phyloP scores from a whole-genome alignment of 169 alveolate species.

The Pseudocohnilembus persalinus region DNA sequence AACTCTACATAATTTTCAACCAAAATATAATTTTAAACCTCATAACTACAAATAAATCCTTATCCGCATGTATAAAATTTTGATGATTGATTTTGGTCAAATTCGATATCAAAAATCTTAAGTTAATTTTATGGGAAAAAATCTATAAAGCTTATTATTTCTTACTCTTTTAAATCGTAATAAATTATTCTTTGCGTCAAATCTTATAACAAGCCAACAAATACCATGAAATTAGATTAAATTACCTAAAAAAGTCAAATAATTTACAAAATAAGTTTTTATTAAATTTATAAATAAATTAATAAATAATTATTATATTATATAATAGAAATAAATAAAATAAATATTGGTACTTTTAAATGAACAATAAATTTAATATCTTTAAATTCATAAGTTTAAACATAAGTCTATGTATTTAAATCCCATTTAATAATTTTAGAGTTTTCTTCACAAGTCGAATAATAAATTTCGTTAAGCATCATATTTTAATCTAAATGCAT shows the following conservation, averaged over 20 bases:
- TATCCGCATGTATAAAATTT: background rate
- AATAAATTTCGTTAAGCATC: background rate
- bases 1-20: background rate
- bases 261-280: too few relatives aligned
- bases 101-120: background rate
- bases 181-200: background rate
- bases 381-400: too few relatives aligned
- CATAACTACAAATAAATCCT: background rate
- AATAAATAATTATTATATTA: too few relatives aligned
- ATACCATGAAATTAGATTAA: background rate
- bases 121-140: background rate
- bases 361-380: too few relatives aligned
- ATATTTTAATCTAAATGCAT: background rate
- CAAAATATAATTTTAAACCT: too few relatives aligned
- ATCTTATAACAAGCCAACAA: background rate
- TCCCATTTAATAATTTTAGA: background rate
- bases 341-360: too few relatives aligned
- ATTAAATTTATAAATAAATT: too few relatives aligned
- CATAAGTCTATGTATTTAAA: background rate
- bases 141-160: background rate
- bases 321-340: too few relatives aligned
- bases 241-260: background rate
- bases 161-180: background rate
- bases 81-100: background rate
- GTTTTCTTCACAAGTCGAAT: background rate